Evolutionary conservation across 805 yeast genomes (phyloP), one percentile per base, ranked within the genome.

Genomic region (Schwanniomyces vanrijiae): DNA sequence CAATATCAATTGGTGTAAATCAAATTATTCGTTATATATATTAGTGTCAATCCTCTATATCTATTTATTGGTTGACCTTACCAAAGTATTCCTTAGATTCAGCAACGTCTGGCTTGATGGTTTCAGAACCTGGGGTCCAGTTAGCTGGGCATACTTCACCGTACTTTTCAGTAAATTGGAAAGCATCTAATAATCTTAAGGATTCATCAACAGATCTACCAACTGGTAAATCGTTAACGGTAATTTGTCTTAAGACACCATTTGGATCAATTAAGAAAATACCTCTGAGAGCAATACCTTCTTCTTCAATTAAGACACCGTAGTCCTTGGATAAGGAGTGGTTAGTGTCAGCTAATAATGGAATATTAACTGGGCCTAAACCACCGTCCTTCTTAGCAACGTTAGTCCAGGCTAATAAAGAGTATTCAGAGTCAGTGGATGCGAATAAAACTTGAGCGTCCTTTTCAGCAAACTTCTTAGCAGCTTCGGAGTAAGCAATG

Each of bases 141-240:
- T 92, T 94, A 71, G 98, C 97, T 65, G 99, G 99, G 80, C 97
- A 91, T 59, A 92, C 99, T 80, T 95, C 97, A 78, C 99, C 99
- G 84, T 94, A 80, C 81, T 89, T 88, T 75, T 91, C 98, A 64
- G 96, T 88, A 91, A 96, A 94, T 81, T 92, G 96, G 96, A 94
- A 94, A 61, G 97, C 99, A 72, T 94, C 98, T 55, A 94, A 82
- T 69, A 94, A 83, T 86, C 99, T 91, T 69, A 90, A 81, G 58
- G 97, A 87, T 83, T 94, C 99, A 58, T 91, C 97, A 60, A 94
- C 99, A 66, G 88, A 87, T 83, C 99, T 90, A 73, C 99, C 99
- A 60, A 94, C 99, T 73, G 99, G 97, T 73, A 92, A 86, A 76
- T 94, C 98, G 82, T 94, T 94, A 82, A 94, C 81, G 77, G 98